Conservation (phyloP, 371 early-diverging fungal genomes). For the Mucor lusitanicus region DNA sequence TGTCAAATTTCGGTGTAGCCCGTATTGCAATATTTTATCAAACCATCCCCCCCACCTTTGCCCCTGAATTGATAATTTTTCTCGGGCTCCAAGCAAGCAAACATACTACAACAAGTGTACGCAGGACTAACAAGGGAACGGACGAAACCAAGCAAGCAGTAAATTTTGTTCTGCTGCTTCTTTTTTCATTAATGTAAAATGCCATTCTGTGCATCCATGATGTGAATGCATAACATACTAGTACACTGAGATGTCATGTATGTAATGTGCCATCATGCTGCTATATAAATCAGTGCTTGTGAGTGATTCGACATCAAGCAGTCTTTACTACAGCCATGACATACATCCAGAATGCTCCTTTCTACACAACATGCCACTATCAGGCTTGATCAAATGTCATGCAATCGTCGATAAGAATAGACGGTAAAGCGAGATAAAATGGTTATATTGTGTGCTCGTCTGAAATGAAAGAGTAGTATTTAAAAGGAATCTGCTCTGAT, state of each 20-base stretch:
- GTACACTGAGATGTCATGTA: not conserved
- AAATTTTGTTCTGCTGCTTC: not conserved
- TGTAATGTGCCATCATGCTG: not conserved
- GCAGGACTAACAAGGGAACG: not conserved
- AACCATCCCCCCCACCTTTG: too few species aligned
- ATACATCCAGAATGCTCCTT: not conserved
- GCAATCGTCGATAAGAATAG: too few species aligned
- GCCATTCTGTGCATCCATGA: not conserved
- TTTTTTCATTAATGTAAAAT: conserved; percentile 1
- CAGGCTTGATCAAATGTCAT: too few species aligned
- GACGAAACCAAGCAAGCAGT: not conserved
- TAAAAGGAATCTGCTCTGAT: not conserved
- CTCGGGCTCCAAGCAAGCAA: not conserved
- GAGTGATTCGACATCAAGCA: not conserved
- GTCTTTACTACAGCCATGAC: not conserved
- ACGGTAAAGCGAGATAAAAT: not conserved
- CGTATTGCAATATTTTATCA: not conserved
- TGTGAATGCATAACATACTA: not conserved
- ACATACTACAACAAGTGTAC: not conserved
- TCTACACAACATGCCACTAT: not conserved
- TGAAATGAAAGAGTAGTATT: not conserved
- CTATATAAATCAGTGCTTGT: not conserved
- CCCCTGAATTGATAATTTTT: not conserved
- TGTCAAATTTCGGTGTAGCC: not conserved
- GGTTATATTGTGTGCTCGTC: not conserved